phyloP scores from a whole-genome alignment of 352 stramenopile genomes.

The Thalassiosira ordinaria region DNA sequence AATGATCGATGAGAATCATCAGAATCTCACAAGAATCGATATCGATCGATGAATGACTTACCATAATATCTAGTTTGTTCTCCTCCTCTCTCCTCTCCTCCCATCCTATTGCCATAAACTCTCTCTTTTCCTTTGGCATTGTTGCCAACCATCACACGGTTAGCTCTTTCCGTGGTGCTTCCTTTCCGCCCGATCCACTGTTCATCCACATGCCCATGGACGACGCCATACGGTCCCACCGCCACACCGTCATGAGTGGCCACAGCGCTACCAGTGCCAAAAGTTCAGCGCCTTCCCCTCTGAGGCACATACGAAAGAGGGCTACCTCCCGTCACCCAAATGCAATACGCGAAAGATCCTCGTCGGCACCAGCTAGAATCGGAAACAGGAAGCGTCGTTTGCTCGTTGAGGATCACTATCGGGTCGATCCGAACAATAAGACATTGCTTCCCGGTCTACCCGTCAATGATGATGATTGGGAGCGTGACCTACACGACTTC shows the following conservation, averaged over 20 bases:
- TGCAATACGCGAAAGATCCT: constrained; percentile 27
- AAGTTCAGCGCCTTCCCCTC: background rate
- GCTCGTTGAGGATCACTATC: constrained; percentile 63
- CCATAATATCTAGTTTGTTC: no score
- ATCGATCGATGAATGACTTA: no score
- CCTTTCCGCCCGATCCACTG: no score
- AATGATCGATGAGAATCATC: no score
- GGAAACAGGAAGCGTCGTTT: constrained; percentile 35
- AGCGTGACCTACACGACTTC: constrained; percentile 82
- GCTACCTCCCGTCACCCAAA: background rate
- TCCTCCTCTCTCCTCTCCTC: no score
- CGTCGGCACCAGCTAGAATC: constrained; percentile 38
- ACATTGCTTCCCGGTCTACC: constrained; percentile 67
- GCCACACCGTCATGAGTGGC: background rate
- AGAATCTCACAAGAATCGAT: no score
- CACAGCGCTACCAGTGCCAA: background rate
- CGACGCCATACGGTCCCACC: no score
- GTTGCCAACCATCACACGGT: no score
- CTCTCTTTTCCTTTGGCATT: no score
- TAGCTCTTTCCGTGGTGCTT: no score
- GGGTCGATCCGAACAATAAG: constrained; percentile 47
- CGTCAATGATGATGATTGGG: constrained; percentile 69
- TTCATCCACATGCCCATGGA: no score
- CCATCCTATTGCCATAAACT: no score
- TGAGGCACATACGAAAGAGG: constrained; percentile 9